Evolutionary conservation across 352 stramenopile genomes (phyloP), one percentile per base, ranked within the genome.

Genomic region (Discostella stelligera): DNA sequence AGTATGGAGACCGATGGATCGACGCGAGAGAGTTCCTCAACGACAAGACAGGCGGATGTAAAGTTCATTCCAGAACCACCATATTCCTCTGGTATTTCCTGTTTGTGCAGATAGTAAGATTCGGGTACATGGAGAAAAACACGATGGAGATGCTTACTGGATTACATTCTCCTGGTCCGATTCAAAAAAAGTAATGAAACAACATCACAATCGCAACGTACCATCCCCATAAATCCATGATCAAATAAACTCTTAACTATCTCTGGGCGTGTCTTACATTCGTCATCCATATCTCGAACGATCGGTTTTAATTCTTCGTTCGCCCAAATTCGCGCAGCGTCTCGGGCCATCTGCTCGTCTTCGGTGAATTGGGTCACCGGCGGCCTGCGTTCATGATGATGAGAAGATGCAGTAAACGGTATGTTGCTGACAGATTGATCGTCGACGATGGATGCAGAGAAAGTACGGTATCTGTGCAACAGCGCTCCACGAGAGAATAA

Each of bases 21-120:
- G 14, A 98, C 92, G 70, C 96, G 94, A 7, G 95, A 97, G 20
- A 98, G 84, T 89, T 98, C 96, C 85, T 99, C 96, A 39, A 99
- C 97, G 10, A 95, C 96, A 49, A 98, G 89, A 67, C 94, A 97
- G 20, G 97, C 88, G 25, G 90, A 95, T 82, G 97, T 98, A 82
- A 98, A 99, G 14, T 90, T 97, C 23, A 97, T 92, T 44, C 95
- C 96, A 25, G 86, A 95, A 39, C 97, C 97, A 50, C 93, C 94
- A 72, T 94, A 97, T 27, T 97, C 89, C 55, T 94, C 91, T 11
- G 95, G 95, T 66, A 98, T 97, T 88, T 98, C 88, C 70, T 78
- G 37, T 54, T 3, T 30, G 18, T 16, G 13, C 13, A 32, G 27
- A 44, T 44, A 14, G 7, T 44, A 44, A 44, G 37, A 44, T 44